Conservation (phyloP, 805 yeast species). For the Ogataea henricii region DNA sequence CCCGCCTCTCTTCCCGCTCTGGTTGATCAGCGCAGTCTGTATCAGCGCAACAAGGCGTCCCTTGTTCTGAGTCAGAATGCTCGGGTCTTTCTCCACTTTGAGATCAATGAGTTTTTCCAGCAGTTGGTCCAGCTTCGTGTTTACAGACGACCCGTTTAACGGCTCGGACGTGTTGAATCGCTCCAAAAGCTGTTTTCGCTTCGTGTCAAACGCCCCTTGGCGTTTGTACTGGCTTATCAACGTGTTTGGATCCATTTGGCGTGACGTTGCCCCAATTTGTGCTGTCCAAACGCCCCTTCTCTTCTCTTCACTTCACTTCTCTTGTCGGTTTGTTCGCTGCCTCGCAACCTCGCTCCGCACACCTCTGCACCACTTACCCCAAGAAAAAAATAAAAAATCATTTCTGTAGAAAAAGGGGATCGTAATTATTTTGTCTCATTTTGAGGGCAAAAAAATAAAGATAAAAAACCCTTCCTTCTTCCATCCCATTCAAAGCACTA, state of each 20-base stretch:
- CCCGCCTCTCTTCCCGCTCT: constrained; percentile 13
- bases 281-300: no score
- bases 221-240: constrained; percentile 47
- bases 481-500: no score
- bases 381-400: no score
- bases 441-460: no score
- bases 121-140: constrained; percentile 8
- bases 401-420: not conserved
- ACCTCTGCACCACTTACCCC: not conserved
- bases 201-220: constrained; percentile 50
- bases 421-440: not conserved
- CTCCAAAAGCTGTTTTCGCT: constrained; percentile 44
- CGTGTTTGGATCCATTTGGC: constrained; percentile 11
- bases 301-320: no score
- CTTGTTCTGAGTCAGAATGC: constrained; percentile 46
- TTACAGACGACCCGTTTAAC: constrained; percentile 16
- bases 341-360: not conserved
- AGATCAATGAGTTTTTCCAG: constrained; percentile 42
- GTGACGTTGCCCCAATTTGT: not conserved
- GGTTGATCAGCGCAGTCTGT: constrained; percentile 49
- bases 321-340: no score
- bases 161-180: constrained; percentile 35
- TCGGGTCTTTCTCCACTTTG: constrained; percentile 50
- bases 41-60: constrained; percentile 54
- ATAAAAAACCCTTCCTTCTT: no score